Evolutionary conservation across 2,329 filamentous ascomycete species (phyloP), one percentile per base, ranked within the genome.

Genomic region (Epichloe glyceriae): DNA sequence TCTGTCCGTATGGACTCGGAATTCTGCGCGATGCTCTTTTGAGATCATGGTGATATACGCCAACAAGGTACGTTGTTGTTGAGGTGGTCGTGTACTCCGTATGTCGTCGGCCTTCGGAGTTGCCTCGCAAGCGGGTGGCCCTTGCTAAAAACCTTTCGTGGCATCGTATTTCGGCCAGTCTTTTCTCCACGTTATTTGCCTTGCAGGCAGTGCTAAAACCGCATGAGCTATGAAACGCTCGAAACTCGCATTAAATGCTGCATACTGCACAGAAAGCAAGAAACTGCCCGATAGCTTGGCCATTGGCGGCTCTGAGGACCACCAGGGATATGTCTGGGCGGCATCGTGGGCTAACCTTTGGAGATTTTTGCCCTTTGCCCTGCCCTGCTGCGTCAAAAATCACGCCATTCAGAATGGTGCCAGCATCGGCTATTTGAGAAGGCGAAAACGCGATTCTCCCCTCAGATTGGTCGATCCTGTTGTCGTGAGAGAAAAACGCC

Each of bases 391-490:
- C 38, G n/a, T 30, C 10, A 30, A 19, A 54, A 49, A 57, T 57
- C 56, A 54, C 57, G 52, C 52, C 56, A 52, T 58, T 45, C 55
- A 43, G 57, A 60, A 60, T 60, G 60, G 55, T 58, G 61, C 57
- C 59, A 54, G 57, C 40, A 35, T 17, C 22, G 42, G 42, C 38
- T 7, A 22, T 43, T 19, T 39, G 47, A 26, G 15, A 20, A 35
- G n/a, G 37, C 10, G 30, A 30, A 10, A 30, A 30, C 3, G 30
- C 30, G 3, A 30, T 30, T 30, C 30, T 30, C 30, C 30, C 30
- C 17, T 43, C 11, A 43, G 41, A 43, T 43, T 43, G 41, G 41
- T 19, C 26, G 26, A 8, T 6, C 11, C 19, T 43, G 11, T 19
- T 19, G 4, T n/a, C 12, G 11, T 19, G 14, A 4, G 7, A 40